Conservation (phyloP, 257 asterid genomes). For the Solanum neorickii region DNA sequence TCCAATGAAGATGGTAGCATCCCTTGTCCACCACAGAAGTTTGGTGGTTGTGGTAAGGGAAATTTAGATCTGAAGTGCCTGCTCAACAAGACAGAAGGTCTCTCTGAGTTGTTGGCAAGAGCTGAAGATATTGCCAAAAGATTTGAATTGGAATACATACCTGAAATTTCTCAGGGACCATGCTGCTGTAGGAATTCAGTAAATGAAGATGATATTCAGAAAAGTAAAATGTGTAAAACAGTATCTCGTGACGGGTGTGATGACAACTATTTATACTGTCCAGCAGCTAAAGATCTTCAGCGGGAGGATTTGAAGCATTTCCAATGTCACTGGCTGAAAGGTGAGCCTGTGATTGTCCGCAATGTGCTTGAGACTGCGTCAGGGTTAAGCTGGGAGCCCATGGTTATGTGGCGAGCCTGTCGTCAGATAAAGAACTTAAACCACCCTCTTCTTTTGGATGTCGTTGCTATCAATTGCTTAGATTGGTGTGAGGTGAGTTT, state of each 20-base stretch:
- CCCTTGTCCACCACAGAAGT: slow-evolving; percentile 31
- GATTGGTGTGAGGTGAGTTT: slow-evolving; percentile 77
- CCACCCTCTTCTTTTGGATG: slow-evolving; percentile 38
- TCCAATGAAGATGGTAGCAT: slow-evolving; percentile 27
- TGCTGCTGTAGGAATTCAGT: slow-evolving; percentile 24
- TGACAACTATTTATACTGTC: slow-evolving; percentile 61
- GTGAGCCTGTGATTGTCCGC: slow-evolving; percentile 85
- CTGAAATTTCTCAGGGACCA: slow-evolving; percentile 3
- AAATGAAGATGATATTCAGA: slow-evolving; percentile 1
- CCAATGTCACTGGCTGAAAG: slow-evolving; percentile 74
- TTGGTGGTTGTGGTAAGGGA: slow-evolving; percentile 40
- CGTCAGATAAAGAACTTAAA: slow-evolving; percentile 48
- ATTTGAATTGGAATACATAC: background rate
- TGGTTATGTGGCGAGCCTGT: slow-evolving; percentile 98
- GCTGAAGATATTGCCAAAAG: slow-evolving; percentile 22
- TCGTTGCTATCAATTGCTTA: slow-evolving; percentile 66
- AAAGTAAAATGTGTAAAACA: slow-evolving; percentile 32
- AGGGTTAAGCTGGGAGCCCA: slow-evolving; percentile 99
- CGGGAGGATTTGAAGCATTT: slow-evolving; percentile 61
- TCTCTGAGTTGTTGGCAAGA: slow-evolving; percentile 27
- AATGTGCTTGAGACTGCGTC: slow-evolving; percentile 56
- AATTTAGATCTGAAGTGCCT: slow-evolving; percentile 23
- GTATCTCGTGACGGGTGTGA: slow-evolving; percentile 38
- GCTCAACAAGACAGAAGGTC: background rate
- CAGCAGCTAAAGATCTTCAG: slow-evolving; percentile 45